Base-by-base conservation (phyloP, 1,139 yeast species). In the Pichia sp. region DNA sequence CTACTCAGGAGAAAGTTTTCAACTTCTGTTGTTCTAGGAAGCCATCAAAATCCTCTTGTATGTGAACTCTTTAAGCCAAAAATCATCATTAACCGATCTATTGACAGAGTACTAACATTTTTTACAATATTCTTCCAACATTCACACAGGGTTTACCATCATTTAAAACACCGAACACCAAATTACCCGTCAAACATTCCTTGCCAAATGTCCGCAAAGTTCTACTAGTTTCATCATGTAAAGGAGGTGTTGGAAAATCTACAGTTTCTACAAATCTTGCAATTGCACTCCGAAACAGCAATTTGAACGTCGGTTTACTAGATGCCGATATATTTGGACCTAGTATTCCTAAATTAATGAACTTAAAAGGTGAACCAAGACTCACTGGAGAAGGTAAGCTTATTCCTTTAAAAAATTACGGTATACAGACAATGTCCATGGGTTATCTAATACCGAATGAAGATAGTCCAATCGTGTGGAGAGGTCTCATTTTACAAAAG, bases 301-400 rank as follows among this genome's bases (percentile, higher is more conserved):
- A 89, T 1, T 68, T 76, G 38, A 73, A 72, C 31, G 83, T 81
- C 0, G 96, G 96, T 0, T 63, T 88, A 3, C 70, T 88, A 14
- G 96, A 88, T 62, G 87, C 85, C 0, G 96, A 88, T 63, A 73
- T 88, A 9, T 88, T 87, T 67, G 96, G 96, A 0, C 96, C 96
- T n/a, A 59, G 63, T 46, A 55, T 61, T 30, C 96, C 96, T 0
- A 80, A 79, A 53, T 68, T 88, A 54, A 70, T 88, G 66, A 77
- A 78, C 28, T 69, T 86, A 17, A 54, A 51, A 20, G 91, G 88
- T 0, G 89, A 83, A 56, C 91, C 95, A 0, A 62, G 87, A 20
- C 58, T 85, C 19, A 69, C 81, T 0, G 67, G 67, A 3, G 52
- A 55, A 4, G 90, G 90, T 0, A 76, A 76, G 55, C 67, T 88